phyloP scores from a whole-genome alignment of 2,329 filamentous ascomycete genomes.

The Dactylellina leptospora region DNA sequence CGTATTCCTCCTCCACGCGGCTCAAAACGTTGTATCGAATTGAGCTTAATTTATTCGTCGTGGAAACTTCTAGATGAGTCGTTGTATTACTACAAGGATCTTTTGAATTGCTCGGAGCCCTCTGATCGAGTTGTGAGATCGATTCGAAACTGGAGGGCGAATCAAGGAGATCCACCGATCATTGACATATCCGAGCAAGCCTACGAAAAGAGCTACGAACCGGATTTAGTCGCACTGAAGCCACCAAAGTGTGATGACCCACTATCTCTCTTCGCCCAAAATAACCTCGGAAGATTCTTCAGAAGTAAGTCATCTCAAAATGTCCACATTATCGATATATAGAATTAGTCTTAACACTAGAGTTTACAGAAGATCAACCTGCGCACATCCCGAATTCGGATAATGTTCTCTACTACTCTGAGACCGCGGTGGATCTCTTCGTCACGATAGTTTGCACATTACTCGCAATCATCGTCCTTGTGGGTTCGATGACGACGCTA shows the following conservation, averaged over 20 bases:
- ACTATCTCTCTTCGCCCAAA: slow-evolving; percentile 38
- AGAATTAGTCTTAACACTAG: neutral
- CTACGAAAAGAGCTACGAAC: slow-evolving; percentile 32
- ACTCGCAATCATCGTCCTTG: slow-evolving; percentile 53
- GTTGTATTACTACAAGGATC: slow-evolving; percentile 30
- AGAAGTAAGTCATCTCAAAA: slow-evolving; percentile 22
- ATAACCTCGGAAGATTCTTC: slow-evolving; percentile 46
- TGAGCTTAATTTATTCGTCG: neutral
- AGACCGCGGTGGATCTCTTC: slow-evolving; percentile 46
- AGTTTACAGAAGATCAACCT: slow-evolving; percentile 24
- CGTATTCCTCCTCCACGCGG: neutral
- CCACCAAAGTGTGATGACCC: slow-evolving; percentile 45
- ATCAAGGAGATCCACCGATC: slow-evolving; percentile 43
- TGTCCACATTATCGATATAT: no score
- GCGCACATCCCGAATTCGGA: slow-evolving; percentile 35
- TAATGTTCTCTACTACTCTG: slow-evolving; percentile 52
- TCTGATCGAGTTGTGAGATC: slow-evolving; percentile 31
- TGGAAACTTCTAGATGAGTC: slow-evolving; percentile 9
- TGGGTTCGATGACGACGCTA: slow-evolving; percentile 55
- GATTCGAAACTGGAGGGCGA: slow-evolving; percentile 44
- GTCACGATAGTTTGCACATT: slow-evolving; percentile 54
- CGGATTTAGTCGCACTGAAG: slow-evolving; percentile 43
- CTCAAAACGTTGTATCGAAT: neutral
- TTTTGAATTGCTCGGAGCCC: slow-evolving; percentile 35
- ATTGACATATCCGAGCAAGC: slow-evolving; percentile 45